Base-by-base conservation (phyloP, 2,329 filamentous ascomycete species). In the Parafenestella ontariensis region DNA sequence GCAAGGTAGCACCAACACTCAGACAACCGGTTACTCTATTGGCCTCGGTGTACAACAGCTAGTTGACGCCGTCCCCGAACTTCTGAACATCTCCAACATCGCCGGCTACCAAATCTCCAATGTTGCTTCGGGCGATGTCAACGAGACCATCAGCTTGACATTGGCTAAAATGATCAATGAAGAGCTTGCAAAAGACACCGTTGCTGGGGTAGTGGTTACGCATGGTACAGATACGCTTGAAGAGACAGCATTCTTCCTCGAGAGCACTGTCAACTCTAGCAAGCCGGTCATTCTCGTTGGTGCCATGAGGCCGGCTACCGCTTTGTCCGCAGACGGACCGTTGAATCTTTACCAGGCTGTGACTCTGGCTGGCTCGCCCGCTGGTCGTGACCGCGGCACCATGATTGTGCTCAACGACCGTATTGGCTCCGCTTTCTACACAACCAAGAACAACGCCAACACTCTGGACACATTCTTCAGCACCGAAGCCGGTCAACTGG, bases 221-320 rank as follows among this genome's bases (percentile, higher is more conserved):
- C 86, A 89, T 62, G 86, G 87, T 43, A 89, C 87, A 8, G 87
- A 89, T 63, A 87, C 84, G 0, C 77, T 89, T 1, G 86, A 88
- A 63, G 86, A 88, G 70, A 82, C 83, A 0, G 83, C 85, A 8
- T 87, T 88, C 75, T 87, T 87, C 75, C 74, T 88, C 8, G 83
- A 87, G 58, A 72, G 84, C 3, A 85, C 83, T 0, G 69, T 87
- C 29, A 81, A 81, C 60, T 83, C 80, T 39, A 77, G 78, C 26
- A 87, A 88, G 69, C 85, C 86, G 0, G 78, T 88, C 5, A 79
- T 88, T 3, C 66, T 85, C 21, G 85, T 86, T 1, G 86, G 85
- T 5, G 81, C 86, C 17, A 88, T 88, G 86, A 78, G 86, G 9
- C 86, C 86, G 4, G 82, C 85, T 0, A 87, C 85, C 0, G 85